phyloP scores from a whole-genome alignment of 2,329 filamentous ascomycete genomes.

The Ascochyta clinopodiicola region DNA sequence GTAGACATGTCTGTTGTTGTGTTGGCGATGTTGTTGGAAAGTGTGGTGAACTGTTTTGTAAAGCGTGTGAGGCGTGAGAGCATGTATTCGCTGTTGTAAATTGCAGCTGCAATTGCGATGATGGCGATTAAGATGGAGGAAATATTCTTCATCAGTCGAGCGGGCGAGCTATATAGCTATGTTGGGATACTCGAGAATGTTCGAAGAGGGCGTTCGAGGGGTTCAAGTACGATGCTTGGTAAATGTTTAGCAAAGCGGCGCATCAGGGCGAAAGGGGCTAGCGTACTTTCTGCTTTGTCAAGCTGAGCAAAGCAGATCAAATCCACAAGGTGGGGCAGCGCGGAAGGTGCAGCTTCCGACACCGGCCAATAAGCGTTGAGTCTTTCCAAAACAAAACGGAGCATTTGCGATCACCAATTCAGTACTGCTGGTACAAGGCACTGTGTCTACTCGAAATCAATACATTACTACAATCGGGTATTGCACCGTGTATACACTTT shows the following conservation, averaged over 20 bases:
- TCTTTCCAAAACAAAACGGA: not conserved
- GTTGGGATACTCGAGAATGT: constrained; percentile 38
- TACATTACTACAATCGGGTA: not conserved
- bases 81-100: constrained; percentile 52
- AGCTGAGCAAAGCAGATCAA: constrained; percentile 29
- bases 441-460: not conserved
- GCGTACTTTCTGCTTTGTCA: constrained; percentile 25
- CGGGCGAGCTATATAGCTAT: constrained; percentile 43
- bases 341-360: not conserved
- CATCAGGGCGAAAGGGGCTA: constrained; percentile 3
- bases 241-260: constrained; percentile 38
- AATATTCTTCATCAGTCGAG: constrained; percentile 47
- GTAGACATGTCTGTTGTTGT: constrained; percentile 41
- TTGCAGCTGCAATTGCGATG: constrained; percentile 49
- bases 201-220: constrained; percentile 23
- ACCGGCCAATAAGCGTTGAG: constrained; percentile 3
- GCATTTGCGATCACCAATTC: not conserved
- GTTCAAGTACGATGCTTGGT: constrained; percentile 29
- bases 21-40: constrained; percentile 26
- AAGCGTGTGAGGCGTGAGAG: constrained; percentile 46
- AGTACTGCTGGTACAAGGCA: not conserved
- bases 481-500: not conserved
- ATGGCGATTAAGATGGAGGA: constrained; percentile 53
- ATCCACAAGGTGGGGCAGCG: not conserved
- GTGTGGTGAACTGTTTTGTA: constrained; percentile 39